A percentile compares a stretch with the other conserved stretches of the same genome.
Conservation (phyloP, 345 rosid species). For the Salix purpurea region DNA sequence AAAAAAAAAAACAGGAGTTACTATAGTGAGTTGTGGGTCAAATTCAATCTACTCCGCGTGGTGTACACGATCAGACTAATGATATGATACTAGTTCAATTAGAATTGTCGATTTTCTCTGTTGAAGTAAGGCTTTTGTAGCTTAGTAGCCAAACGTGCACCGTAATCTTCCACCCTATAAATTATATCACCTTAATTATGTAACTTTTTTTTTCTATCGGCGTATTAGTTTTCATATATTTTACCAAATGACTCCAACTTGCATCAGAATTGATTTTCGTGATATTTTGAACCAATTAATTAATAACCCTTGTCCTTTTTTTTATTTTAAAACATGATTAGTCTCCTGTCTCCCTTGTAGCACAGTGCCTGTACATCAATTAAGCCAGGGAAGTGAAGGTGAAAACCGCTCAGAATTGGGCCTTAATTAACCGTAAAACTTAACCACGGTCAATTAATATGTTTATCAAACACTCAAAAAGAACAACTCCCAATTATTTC, state of each 20-base stretch:
- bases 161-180: background rate
- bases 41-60: slow-evolving; percentile 23
- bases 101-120: slow-evolving; percentile 3
- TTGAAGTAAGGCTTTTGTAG: background rate
- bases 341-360: no score
- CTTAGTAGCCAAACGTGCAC: background rate
- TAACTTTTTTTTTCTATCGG: background rate
- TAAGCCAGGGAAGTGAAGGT: background rate
- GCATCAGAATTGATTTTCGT: background rate
- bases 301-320: no score
- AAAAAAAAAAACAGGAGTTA: background rate
- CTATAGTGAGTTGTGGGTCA: background rate
- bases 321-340: no score
- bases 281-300: no score
- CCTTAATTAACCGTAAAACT: background rate
- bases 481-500: no score
- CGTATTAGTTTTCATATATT: no score
- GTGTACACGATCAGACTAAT: slow-evolving; percentile 25
- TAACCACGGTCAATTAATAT: no score
- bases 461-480: no score
- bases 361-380: background rate
- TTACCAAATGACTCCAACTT: no score
- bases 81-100: slow-evolving; percentile 11
- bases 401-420: background rate
- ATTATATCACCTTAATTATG: background rate